Base-by-base conservation (phyloP, 2,329 filamentous ascomycete species). In the Trichoderma pleuroti region DNA sequence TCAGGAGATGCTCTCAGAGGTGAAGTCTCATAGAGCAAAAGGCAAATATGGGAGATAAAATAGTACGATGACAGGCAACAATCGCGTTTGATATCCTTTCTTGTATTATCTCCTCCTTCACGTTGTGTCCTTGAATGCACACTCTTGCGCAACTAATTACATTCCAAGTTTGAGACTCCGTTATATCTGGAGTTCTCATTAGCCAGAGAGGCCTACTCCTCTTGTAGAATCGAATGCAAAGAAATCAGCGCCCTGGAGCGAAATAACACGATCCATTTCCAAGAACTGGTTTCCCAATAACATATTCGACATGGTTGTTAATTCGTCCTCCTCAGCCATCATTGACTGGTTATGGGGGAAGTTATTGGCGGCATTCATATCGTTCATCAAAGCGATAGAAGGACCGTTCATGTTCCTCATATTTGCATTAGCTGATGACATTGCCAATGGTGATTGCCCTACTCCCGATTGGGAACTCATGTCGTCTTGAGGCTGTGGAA, bases 21-120 rank as follows among this genome's bases (percentile, higher is more conserved):
- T 11, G 42, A 46, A 46, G 42, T 18, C 18, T n/a, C 42, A 46
- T 21, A 21, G n/a, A 46, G 42, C 42, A 21, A 46, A n/a, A 21
- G 42, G 42, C n/a, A 46, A 10, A 9, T 21, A 46, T 46, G 39
- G 9, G n/a, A 8, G n/a, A 46, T 46, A 11, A 21, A 46, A n/a
- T 11, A 21, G n/a, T 18, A 4, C 4, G 4, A 21, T 46, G 2
- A 0, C 0, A 46, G 4, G 42, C 18, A 21, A 6, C 18, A n/a
- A 11, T 10, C 1, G n/a, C 5, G 2, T 3, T 5, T 1, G 1
- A 0, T 46, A 5, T n/a, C 18, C 18, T 46, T 11, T 21, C 8
- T n/a, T 21, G 2, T n/a, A 18, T 11, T 11, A 21, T 46, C 9
- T 21, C 18, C 2, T 46, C n/a, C 18, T 21, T 46, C 42, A 46